phyloP scores from a whole-genome alignment of 2,329 filamentous ascomycete species.

The Ciborinia camelliae region DNA sequence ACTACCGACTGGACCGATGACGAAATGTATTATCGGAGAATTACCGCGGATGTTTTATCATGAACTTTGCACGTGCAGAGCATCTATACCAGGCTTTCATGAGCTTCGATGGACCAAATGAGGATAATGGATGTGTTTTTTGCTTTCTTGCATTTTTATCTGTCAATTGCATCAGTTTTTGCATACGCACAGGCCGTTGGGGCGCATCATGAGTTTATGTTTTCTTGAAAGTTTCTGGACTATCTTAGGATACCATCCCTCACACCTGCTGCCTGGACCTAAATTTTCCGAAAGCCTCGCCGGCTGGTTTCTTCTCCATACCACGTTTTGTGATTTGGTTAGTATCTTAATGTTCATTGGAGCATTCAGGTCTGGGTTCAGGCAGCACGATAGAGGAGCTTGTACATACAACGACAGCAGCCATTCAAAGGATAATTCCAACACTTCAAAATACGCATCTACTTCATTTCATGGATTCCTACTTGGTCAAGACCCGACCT shows the following conservation, averaged over 20 bases:
- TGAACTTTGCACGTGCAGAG: conserved; percentile 27
- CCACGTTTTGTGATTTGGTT: conserved; percentile 24
- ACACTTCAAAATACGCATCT: conserved; percentile 17
- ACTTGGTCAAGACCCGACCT: conserved; percentile 19
- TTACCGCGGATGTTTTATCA: conserved; percentile 26
- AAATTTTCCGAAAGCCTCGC: conserved; percentile 25
- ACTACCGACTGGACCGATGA: conserved; percentile 25
- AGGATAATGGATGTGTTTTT: conserved; percentile 26
- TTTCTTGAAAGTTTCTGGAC: conserved; percentile 26
- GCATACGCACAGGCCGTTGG: conserved; percentile 36
- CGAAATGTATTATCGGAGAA: conserved; percentile 22
- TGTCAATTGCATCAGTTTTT: conserved; percentile 37
- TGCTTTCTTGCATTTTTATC: conserved; percentile 25
- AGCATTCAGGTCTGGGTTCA: conserved; percentile 26
- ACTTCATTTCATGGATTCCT: conserved; percentile 12
- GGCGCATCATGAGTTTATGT: conserved; percentile 28
- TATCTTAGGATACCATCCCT: conserved; percentile 32
- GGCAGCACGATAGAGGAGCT: conserved; percentile 28
- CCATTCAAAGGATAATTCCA: conserved; percentile 24
- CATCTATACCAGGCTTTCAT: conserved; percentile 32
- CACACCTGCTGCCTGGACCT: conserved; percentile 37
- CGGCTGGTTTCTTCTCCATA: conserved; percentile 22
- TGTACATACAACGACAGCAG: conserved; percentile 29
- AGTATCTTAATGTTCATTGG: conserved; percentile 28
- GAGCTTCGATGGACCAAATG: conserved; percentile 27